Base-by-base conservation (phyloP, 1,284 basidiomycete species). In the Agaricales sp. region DNA sequence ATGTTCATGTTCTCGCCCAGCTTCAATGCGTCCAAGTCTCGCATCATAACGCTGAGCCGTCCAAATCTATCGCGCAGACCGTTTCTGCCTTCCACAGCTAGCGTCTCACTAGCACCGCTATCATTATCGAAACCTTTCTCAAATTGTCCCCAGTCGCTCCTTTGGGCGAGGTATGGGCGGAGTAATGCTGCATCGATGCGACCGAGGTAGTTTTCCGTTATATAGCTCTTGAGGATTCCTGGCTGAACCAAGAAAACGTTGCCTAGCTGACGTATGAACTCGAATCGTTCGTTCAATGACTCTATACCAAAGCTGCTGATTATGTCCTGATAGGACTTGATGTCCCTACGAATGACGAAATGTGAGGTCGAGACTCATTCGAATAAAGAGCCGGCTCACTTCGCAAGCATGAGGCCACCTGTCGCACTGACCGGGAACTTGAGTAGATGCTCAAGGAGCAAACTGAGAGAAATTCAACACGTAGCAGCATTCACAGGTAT, bases 401-500 rank as follows among this genome's bases (percentile, higher is more conserved):
- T 98, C 19, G 95, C 95, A 37, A 99, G 82, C 90, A 99, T 96
- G 46, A 99, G 73, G 3, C 95, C 96, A 45, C 96, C 96, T 0
- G 93, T 92, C 0, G 93, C 93, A 58, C 87, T 97, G 50, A 99
- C 92, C 1, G 92, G 89, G 70, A 95, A 99, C 67, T 92, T 98
- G 61, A 89, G 88, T 50, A 98, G 73, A 62, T 99, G 96, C 46
- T 99, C 96, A 21, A 99, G 76, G 13, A 99, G 75, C 12, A 96
- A 72, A 50, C 94, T 95, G 53, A 13, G 41, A 48, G n/a, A n/a
- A n/a, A n/a, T n/a, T n/a, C n/a, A n/a, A n/a, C n/a, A n/a, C n/a
- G n/a, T n/a, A n/a, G n/a, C n/a, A n/a, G n/a, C n/a, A n/a, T n/a
- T n/a, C n/a, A n/a, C n/a, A n/a, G n/a, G n/a, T n/a, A n/a, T n/a